Evolutionary conservation across 768 basidiomycete genomes (phyloP), one percentile per base, ranked within the genome.

Genomic region (Boletus patriciae): DNA sequence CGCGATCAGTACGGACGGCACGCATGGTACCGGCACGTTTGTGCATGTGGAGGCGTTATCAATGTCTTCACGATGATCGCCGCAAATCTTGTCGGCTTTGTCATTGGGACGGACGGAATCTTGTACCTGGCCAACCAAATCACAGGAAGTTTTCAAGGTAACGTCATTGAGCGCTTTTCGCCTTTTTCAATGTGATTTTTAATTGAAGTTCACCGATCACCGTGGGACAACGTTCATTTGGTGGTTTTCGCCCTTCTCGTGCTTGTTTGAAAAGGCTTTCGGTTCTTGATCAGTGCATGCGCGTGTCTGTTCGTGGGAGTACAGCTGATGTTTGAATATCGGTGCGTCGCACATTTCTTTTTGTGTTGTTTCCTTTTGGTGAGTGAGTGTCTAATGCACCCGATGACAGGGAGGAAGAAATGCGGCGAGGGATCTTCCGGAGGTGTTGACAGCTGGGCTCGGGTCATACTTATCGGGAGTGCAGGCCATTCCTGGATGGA

Each of bases 261-360:
- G 18, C 34, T 36, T 21, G 12, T 46, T 47, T 15, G 11, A 43
- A 45, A 54, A 92, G 92, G 91, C 7, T 55, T 88, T 40, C 71
- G 70, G 15, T 97, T 94, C 72, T 70, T 93, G 58, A 46, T 81
- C 1, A 68, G 79, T 6, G 84, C 86, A 0, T 80, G 81, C 47
- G 76, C 65, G 2, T 85, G 85, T 65, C 44, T 98, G 13, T 98
- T 95, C 66, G 79, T 92, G 21, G 92, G 81, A 3, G 85, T 83
- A 2, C 96, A 98, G 66, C 69, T 96, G 44, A 97, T 98, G 96
- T 93, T 98, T 57, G 96, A 98, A 66, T 98, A 98, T 72, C 77
- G 92, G 92, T 89, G 60, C 19, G 86, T 76, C 4, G 8, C 54
- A 25, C 21, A 50, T 38, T 38, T 31, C 4, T 21, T 36, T 53